phyloP scores from a whole-genome alignment of 192 early-diverging fungal species.

The Coemansia aciculifera region DNA sequence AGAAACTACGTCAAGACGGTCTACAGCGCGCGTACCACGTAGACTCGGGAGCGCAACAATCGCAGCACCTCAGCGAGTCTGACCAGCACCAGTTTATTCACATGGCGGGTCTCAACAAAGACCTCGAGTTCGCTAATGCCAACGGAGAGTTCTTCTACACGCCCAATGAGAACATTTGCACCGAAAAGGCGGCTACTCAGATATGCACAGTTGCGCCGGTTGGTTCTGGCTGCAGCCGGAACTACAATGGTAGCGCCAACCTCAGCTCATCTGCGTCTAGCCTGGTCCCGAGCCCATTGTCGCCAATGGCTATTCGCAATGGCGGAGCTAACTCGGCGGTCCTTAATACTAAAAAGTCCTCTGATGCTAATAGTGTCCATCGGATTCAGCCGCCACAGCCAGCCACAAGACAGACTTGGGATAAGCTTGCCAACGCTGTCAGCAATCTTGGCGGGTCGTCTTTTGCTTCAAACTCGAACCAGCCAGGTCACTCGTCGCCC shows the following conservation, averaged over 20 bases:
- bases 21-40: conserved; percentile 36
- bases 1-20: conserved; percentile 31
- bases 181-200: not conserved
- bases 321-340: not conserved
- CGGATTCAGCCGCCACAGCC: not conserved
- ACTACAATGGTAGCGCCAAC: not conserved
- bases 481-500: not conserved
- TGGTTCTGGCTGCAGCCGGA: not conserved
- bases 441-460: not conserved
- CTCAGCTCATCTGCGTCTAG: not conserved
- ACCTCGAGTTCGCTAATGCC: not conserved
- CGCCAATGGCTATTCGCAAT: not conserved
- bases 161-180: not conserved
- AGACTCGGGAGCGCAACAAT: not conserved
- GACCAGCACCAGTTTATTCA: not conserved
- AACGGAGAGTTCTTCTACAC: not conserved
- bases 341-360: not conserved
- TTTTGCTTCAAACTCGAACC: not conserved
- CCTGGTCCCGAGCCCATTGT: not conserved
- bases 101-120: not conserved
- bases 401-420: not conserved
- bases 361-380: not conserved
- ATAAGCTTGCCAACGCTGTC: not conserved
- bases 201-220: not conserved
- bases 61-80: not conserved